These are phyloP conservation scores for Pseudisothecium myosuroides DNA, from an alignment of 225 moss, liverwort and hornwort genomes.

Conservation along the genomic window DNA sequence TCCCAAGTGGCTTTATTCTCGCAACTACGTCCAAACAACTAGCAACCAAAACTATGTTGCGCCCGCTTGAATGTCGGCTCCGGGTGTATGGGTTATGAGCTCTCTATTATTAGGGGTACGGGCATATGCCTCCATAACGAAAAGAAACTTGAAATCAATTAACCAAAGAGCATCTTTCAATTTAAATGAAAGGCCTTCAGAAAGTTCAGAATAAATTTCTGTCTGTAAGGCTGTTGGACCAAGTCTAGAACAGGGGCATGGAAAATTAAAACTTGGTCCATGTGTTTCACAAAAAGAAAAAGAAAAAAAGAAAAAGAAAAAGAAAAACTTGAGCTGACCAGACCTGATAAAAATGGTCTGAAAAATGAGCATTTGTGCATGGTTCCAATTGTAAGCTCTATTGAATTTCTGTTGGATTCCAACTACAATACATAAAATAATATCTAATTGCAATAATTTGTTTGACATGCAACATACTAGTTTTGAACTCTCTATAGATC, in stretches of 20 bases:
- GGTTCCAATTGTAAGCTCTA: neutral
- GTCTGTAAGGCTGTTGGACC: neutral
- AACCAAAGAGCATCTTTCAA: neutral
- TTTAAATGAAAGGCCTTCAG: neutral
- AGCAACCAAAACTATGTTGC: neutral
- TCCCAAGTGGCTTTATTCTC: neutral
- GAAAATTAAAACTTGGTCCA: no score
- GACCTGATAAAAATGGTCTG: neutral
- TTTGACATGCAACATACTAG: neutral
- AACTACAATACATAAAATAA: no score
- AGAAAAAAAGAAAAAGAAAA: no score
- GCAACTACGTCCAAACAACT: conserved; percentile 1
- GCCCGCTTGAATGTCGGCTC: neutral
- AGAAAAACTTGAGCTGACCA: no score
- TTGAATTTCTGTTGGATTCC: neutral
- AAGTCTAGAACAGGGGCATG: neutral
- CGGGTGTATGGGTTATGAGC: neutral
- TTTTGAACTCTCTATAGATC: no score
- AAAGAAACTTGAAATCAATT: neutral
- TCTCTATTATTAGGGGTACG: neutral
- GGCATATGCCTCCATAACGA: neutral
- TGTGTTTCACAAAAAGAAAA: no score
- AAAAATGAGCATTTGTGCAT: neutral
- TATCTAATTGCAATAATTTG: neutral
- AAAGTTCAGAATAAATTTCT: no score